These are phyloP conservation scores for Leishmania mexicana DNA, from an alignment of 208 protist species.

Conservation along the genomic window DNA sequence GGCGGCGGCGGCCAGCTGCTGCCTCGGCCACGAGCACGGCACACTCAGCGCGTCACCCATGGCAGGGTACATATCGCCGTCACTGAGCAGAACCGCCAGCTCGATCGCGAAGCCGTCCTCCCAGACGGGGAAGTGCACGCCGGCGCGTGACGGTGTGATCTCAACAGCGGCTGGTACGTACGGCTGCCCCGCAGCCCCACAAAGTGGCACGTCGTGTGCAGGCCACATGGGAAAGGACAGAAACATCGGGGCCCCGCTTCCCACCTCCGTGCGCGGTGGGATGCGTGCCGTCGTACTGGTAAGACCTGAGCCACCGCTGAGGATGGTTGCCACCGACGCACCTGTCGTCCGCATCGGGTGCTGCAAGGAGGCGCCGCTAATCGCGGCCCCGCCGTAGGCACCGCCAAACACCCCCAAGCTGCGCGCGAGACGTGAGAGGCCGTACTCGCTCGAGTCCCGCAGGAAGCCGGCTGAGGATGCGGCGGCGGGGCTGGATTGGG, in stretches of 20 bases:
- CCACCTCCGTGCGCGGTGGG: conserved; percentile 17
- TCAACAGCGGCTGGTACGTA: conserved; percentile 12
- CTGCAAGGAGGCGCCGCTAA: neutral
- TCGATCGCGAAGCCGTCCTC: conserved; percentile 42
- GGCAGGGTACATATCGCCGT: conserved; percentile 35
- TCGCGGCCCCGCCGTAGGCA: neutral
- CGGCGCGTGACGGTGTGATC: conserved; percentile 18
- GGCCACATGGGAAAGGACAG: conserved; percentile 34
- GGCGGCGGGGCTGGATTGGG: neutral
- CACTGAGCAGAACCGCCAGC: conserved; percentile 27
- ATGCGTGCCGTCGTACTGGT: conserved; percentile 1
- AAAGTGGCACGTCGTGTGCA: neutral
- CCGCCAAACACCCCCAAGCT: conserved; percentile 25
- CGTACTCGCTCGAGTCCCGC: conserved; percentile 28
- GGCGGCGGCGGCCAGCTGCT: neutral
- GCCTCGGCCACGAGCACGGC: conserved; percentile 24
- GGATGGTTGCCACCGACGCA: neutral
- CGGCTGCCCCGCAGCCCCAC: neutral
- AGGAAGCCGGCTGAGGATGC: conserved; percentile 3
- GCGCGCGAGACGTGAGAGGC: conserved; percentile 22
- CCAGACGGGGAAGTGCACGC: conserved; percentile 35
- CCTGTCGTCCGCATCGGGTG: neutral
- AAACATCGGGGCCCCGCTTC: conserved; percentile 22
- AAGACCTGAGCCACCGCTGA: conserved; percentile 1
- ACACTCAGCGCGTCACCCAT: conserved; percentile 28